Base-by-base conservation (phyloP, 202 grass and related monocot genomes). In the Cymbopogon flexuosus region DNA sequence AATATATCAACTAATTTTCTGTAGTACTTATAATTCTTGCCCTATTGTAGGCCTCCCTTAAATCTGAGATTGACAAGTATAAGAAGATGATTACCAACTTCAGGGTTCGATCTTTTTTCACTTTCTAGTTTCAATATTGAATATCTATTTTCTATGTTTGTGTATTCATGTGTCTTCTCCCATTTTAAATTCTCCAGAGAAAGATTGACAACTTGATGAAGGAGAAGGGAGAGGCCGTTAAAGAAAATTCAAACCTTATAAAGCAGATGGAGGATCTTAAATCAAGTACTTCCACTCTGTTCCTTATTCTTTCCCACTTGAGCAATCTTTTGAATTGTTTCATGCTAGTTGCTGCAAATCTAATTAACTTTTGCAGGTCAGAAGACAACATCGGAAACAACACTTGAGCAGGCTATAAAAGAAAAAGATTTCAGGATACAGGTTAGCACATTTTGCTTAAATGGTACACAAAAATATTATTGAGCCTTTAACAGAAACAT, bases 401-500 rank as follows among this genome's bases (percentile, higher is more conserved):
- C 83, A 79, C 69, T 83, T 85, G 92, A 90, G 22, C 96, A 95
- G 37, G 86, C 87, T 37, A 47, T 82, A 78, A 93, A 86, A 72
- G 96, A 95, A 79, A 99, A 93, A 60, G 96, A 99, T 37, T 84
- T 88, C 65, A 99, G 96, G 81, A 91, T 99, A 84, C 96, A 99
- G 90, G 96, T 99, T 57, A 64, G 80, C 31, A 72, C 27, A 1
- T 15, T 78, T 52, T 79, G 49, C 51, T 65, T 77, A 60, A 75
- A 75, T 74, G 39, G 30, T 22, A 72, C 40, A 27, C 21, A 37
- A 79, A 79, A 40, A 16, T 47, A 51, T 67, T 75, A 15, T 72
- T 56, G 51, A 67, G 73, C 60, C 79, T 70, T 47, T 91, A 72
- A 91, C 36, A 29, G 36, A 64, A 87, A 78, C 40, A 35, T 68